Conservation (phyloP, 345 rosid species). For the Raphanus sativus region DNA sequence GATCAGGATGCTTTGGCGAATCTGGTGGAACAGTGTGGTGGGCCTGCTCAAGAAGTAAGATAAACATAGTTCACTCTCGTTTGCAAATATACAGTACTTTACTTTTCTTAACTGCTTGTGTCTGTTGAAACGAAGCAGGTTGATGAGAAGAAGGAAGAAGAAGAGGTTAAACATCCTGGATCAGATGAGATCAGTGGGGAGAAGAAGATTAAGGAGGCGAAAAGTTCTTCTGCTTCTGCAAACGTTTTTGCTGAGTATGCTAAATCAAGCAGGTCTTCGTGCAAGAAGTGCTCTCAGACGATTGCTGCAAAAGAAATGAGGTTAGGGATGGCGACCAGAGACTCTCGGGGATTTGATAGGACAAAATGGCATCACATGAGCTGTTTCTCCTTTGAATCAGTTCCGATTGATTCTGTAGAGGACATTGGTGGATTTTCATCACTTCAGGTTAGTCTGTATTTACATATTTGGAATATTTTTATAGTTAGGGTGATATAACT, state of each 20-base stretch:
- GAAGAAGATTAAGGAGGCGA: slow-evolving; percentile 22
- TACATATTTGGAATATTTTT: neutral
- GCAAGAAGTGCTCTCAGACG: slow-evolving; percentile 68
- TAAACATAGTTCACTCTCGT: neutral
- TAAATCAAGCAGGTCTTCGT: slow-evolving; percentile 75
- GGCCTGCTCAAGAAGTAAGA: slow-evolving; percentile 33
- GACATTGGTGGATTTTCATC: slow-evolving; percentile 60
- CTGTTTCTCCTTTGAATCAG: slow-evolving; percentile 51
- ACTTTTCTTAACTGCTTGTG: neutral
- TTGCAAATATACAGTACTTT: neutral
- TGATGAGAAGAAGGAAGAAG: slow-evolving; percentile 5
- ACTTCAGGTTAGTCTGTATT: slow-evolving; percentile 51
- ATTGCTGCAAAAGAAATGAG: slow-evolving; percentile 59
- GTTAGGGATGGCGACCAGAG: slow-evolving; percentile 59
- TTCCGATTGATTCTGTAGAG: slow-evolving; percentile 38
- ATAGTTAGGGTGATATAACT: neutral
- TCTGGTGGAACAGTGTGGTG: slow-evolving; percentile 29
- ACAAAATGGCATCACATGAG: slow-evolving; percentile 76
- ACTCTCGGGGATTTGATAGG: slow-evolving; percentile 64
- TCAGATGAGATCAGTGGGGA: slow-evolving; percentile 12
- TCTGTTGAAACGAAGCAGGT: slow-evolving; percentile 3
- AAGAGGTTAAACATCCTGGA: neutral
- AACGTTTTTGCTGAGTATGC: slow-evolving; percentile 71
- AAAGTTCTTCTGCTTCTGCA: slow-evolving; percentile 20
- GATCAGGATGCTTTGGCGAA: slow-evolving; percentile 39